Percentiles rank a stretch among this genome's conserved stretches.
Conservation (phyloP, 2,329 filamentous ascomycete species). For the Cryphonectria naterciae region DNA sequence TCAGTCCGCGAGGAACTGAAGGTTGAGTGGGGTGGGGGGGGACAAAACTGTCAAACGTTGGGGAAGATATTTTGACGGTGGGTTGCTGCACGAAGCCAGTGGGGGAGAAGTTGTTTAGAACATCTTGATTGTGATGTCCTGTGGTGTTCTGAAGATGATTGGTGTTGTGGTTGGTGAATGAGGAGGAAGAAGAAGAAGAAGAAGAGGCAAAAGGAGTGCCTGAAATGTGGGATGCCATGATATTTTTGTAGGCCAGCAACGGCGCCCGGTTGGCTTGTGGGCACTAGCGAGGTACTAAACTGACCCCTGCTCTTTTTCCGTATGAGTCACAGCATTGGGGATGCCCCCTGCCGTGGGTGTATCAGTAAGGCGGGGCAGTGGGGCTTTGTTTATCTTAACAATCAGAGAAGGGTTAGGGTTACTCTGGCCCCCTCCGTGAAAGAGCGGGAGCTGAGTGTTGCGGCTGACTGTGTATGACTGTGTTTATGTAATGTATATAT, state of each 20-base stretch:
- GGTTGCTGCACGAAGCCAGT: constrained; percentile 38
- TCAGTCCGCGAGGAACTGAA: constrained; percentile 65
- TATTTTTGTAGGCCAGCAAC: constrained; percentile 44
- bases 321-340: constrained; percentile 12
- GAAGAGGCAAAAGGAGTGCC: constrained; percentile 24
- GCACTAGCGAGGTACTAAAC: neutral
- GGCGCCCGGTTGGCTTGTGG: neutral
- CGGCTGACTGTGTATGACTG: neutral
- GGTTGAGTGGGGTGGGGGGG: constrained; percentile 52
- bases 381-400: neutral
- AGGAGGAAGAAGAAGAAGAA: constrained; percentile 40
- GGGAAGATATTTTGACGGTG: constrained; percentile 57
- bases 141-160: constrained; percentile 39
- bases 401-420: neutral
- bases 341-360: neutral
- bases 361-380: neutral
- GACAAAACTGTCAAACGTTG: constrained; percentile 40
- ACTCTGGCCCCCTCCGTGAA: too few species aligned
- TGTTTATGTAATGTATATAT: neutral
- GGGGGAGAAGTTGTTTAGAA: constrained; percentile 55
- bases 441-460: neutral
- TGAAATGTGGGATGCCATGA: constrained; percentile 37
- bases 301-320: neutral
- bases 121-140: constrained; percentile 56
- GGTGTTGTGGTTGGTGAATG: constrained; percentile 39